These are phyloP conservation scores for Sisymbrium altissimum DNA, from an alignment of 345 rosid species.

Conservation along the genomic window DNA sequence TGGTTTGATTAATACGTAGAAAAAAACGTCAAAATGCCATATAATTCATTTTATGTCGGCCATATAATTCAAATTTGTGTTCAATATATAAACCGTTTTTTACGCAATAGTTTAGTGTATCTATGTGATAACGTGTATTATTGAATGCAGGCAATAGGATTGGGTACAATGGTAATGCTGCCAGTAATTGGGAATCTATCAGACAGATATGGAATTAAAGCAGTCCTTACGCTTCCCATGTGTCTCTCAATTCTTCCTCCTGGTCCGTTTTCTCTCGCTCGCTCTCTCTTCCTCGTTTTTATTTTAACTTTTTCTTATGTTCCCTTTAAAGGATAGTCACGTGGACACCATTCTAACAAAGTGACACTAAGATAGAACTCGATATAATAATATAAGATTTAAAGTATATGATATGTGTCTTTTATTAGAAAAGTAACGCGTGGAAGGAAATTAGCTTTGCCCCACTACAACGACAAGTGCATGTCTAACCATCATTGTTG, in stretches of 20 bases:
- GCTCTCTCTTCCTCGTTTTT: background rate
- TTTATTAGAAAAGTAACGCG: background rate
- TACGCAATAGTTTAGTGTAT: background rate
- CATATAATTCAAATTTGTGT: background rate
- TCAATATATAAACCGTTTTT: background rate
- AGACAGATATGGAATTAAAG: conserved; percentile 76
- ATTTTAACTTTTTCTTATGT: background rate
- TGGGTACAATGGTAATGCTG: conserved; percentile 81
- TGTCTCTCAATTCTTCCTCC: conserved; percentile 56
- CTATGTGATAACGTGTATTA: background rate
- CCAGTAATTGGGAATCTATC: conserved; percentile 78
- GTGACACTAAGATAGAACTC: background rate
- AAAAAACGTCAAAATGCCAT: background rate
- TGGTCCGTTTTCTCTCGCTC: conserved; percentile 32
- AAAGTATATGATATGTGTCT: background rate
- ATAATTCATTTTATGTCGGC: background rate
- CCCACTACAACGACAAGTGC: background rate
- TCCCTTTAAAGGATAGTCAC: background rate
- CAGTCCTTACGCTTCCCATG: conserved; percentile 69
- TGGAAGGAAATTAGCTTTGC: background rate
- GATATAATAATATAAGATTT: background rate
- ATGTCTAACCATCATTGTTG: background rate
- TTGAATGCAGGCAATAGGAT: conserved; percentile 54
- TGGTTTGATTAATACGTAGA: background rate
- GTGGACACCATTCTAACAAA: background rate